phyloP scores from a whole-genome alignment of 139 green algal species.

The Medakamo hakoo region DNA sequence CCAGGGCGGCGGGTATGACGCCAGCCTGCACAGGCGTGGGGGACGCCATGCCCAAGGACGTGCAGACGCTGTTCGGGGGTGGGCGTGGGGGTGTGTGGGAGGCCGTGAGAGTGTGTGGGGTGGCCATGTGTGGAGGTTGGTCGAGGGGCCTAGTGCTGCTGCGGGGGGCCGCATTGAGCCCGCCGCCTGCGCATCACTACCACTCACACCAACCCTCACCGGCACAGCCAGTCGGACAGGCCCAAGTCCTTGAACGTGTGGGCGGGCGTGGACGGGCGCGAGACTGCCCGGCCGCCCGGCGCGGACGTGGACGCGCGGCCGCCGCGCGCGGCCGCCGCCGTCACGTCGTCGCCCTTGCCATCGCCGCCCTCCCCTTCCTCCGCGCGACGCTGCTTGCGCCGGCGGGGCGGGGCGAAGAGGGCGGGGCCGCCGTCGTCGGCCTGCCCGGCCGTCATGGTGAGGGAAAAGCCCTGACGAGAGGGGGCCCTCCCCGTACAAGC shows the following conservation, averaged over 20 bases:
- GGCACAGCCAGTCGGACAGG: constrained; percentile 60
- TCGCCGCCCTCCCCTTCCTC: neutral
- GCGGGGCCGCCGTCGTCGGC: neutral
- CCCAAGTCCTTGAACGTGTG: constrained; percentile 52
- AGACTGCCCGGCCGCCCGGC: too few relatives aligned
- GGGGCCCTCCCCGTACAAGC: too few relatives aligned
- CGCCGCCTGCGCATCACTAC: too few relatives aligned
- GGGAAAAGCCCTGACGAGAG: neutral
- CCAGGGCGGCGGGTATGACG: constrained; percentile 71
- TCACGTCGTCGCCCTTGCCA: neutral
- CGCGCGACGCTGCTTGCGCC: neutral
- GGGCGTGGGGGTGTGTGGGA: too few relatives aligned
- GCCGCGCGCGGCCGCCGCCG: too few relatives aligned
- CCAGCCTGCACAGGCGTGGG: constrained; percentile 55
- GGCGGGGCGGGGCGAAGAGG: neutral
- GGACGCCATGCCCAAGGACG: constrained; percentile 32
- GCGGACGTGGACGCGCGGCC: neutral
- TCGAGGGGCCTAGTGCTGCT: constrained; percentile 7
- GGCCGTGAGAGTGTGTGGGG: constrained; percentile 4
- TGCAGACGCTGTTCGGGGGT: constrained; percentile 26
- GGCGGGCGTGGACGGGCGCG: too few relatives aligned
- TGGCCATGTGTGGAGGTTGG: constrained; percentile 1
- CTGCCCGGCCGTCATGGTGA: neutral
- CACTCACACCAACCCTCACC: too few relatives aligned
- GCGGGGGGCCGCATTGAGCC: too few relatives aligned